Base-by-base conservation (phyloP, 2,329 filamentous ascomycete genomes). In the Coniella vitis region DNA sequence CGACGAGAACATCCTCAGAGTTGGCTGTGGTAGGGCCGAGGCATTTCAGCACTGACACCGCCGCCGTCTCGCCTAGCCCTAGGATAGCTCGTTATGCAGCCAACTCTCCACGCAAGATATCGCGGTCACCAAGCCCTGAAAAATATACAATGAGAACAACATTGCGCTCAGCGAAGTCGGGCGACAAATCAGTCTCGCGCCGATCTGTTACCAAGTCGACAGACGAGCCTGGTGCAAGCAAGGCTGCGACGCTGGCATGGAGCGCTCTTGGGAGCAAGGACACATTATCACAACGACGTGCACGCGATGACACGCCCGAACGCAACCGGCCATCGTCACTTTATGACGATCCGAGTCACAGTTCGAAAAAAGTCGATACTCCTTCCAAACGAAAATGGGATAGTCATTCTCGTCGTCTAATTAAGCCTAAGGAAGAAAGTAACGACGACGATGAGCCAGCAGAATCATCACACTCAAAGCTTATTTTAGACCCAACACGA, bases 171-270 rank as follows among this genome's bases (percentile, higher is more conserved):
- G 68, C 67, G 5, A 75, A 70, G 54, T 57, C 65, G 17, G 59
- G 64, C 37, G 71, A 80, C 10, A 74, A 69, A 56, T 51, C 64
- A 5, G 49, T 58, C 2, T 74, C 68, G 51, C 69, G 70, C 20
- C 69, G 70, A 43, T 61, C 68, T 3, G 53, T 70, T 29, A 61
- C 69, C 9, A 74, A 65, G 47, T 64, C 65, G 16, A 64, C 65
- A 32, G 78, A 79, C 47, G 75, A 67, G 14, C 69, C 69, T 8
- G 72, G 79, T 1, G 74, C 81, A 12, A 83, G 74, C 62, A 82
- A 80, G 59, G 82, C 82, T 36, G 82, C 82, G 21, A 79, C 77
- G 3, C 60, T 84, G 45, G 82, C 82, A 29, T 86, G 82, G 80
- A 72, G 63, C 46, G 67, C 69, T 16, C 61, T 76, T 13, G 66